Evolutionary conservation across 352 stramenopile genomes (phyloP).

Genomic region (Ochromonadaceae sp.): DNA sequence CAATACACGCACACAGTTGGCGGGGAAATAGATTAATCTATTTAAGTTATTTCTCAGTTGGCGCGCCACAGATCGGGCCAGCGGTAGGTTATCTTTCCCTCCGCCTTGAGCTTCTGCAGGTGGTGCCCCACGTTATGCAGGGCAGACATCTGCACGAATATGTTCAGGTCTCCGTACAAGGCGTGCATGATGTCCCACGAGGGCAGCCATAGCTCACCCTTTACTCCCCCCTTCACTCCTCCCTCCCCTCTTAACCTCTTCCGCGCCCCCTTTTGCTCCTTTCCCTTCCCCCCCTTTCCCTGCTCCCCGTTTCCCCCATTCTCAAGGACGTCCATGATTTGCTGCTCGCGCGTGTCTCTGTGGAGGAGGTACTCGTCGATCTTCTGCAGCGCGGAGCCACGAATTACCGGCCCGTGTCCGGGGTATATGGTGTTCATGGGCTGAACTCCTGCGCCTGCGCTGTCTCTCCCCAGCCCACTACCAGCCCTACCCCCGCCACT

Average conservation of each 20-base stretch:
- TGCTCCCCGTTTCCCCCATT: not conserved
- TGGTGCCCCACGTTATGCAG: not conserved
- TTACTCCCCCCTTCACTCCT: not conserved
- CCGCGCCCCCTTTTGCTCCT: too few relatives aligned
- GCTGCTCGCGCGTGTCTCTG: not conserved
- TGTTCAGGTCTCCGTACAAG: not conserved
- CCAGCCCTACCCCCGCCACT: too few relatives aligned
- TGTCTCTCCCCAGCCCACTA: too few relatives aligned
- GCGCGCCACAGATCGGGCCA: conserved; percentile 14
- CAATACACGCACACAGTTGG: too few relatives aligned
- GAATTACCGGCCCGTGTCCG: conserved; percentile 12
- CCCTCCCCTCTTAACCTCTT: not conserved
- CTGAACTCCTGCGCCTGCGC: too few relatives aligned
- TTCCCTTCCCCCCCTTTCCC: not conserved
- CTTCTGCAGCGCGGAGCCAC: not conserved
- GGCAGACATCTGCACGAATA: not conserved
- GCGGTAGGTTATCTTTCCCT: not conserved
- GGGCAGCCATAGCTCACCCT: not conserved
- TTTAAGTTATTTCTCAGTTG: too few relatives aligned
- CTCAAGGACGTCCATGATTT: not conserved
- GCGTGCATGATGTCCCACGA: not conserved
- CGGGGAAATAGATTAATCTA: too few relatives aligned
- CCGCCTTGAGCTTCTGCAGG: not conserved
- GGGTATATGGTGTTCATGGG: not conserved
- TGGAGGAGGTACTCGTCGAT: conserved; percentile 9